phyloP scores from a whole-genome alignment of 2,329 filamentous ascomycete genomes.

The Fusarium compactum region DNA sequence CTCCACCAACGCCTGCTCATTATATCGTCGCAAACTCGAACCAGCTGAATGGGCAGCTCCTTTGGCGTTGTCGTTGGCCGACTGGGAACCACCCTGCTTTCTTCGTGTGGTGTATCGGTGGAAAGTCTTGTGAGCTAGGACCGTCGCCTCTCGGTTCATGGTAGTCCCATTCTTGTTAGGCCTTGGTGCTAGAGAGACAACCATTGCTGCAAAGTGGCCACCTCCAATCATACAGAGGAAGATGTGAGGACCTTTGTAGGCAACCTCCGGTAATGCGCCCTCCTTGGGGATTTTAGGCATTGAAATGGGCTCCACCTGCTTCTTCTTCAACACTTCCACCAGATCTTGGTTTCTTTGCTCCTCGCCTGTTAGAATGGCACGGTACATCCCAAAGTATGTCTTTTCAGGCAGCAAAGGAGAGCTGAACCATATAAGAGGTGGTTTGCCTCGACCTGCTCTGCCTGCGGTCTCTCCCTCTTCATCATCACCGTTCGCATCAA shows the following conservation, averaged over 20 bases:
- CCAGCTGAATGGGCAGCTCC: constrained; percentile 94
- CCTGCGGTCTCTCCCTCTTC: constrained; percentile 56
- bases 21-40: constrained; percentile 89
- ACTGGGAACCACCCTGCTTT: constrained; percentile 96
- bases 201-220: constrained; percentile 96
- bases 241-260: constrained; percentile 81
- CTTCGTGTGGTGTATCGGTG: constrained; percentile 95
- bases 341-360: constrained; percentile 75
- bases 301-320: constrained; percentile 77
- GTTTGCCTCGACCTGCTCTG: constrained; percentile 70
- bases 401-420: constrained; percentile 81
- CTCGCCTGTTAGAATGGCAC: constrained; percentile 78
- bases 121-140: constrained; percentile 96
- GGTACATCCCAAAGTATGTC: constrained; percentile 86
- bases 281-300: constrained; percentile 68
- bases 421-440: constrained; percentile 87
- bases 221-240: constrained; percentile 99
- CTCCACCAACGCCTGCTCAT: constrained; percentile 89
- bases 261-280: constrained; percentile 65
- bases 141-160: constrained; percentile 85
- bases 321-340: constrained; percentile 76
- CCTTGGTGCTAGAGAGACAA: constrained; percentile 88
- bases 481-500: constrained; percentile 62
- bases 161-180: constrained; percentile 75
- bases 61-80: constrained; percentile 93